A percentile compares a stretch with the other conserved stretches of the same genome.
These are phyloP conservation scores for Colletotrichum orchidophilum DNA, from an alignment of 2,329 filamentous ascomycete species.

Conservation along the genomic window DNA sequence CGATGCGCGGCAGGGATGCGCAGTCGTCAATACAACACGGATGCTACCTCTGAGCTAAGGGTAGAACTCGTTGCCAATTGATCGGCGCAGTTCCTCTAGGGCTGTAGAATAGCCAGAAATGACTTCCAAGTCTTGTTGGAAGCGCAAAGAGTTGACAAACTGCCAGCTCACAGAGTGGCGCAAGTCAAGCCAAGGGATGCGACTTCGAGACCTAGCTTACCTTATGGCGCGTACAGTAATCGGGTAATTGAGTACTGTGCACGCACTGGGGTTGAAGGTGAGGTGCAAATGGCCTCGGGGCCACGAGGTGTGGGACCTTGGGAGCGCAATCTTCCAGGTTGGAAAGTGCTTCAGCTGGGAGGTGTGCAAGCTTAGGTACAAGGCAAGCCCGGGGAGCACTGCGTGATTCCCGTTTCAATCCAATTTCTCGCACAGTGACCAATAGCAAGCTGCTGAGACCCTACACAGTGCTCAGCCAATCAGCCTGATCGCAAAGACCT, in stretches of 20 bases:
- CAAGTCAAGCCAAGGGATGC: conserved; percentile 20
- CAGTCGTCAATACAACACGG: background rate
- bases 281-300: no score
- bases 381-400: background rate
- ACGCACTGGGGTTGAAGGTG: background rate
- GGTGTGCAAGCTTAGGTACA: background rate
- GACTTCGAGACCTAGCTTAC: conserved; percentile 1
- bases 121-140: background rate
- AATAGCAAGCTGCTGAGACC: background rate
- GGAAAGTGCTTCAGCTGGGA: background rate
- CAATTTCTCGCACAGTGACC: background rate
- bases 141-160: conserved; percentile 10
- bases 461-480: background rate
- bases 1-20: background rate
- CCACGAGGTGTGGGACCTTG: background rate
- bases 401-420: background rate
- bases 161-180: background rate
- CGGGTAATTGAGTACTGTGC: background rate
- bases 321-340: no score
- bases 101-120: background rate
- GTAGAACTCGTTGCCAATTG: background rate
- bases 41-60: background rate
- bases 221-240: conserved; percentile 9
- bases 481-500: background rate
- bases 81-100: background rate